Conservation (phyloP, 495 filamentous ascomycete genomes). For the Neurospora pannonica region DNA sequence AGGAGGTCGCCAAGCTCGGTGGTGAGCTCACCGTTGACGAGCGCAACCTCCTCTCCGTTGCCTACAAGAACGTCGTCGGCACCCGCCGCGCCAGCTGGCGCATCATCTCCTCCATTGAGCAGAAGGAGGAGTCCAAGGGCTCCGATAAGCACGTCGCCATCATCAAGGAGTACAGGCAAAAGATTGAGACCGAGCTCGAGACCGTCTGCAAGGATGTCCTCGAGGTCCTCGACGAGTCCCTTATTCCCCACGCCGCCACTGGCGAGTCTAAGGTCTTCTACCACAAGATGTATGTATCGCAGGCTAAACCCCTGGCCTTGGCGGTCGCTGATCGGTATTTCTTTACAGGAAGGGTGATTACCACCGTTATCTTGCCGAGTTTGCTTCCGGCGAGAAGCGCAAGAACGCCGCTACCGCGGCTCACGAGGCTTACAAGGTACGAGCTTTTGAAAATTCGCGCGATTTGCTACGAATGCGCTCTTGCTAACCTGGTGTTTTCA, state of each 20-base stretch:
- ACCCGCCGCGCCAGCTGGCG: constrained; percentile 98
- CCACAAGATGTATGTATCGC: constrained; percentile 90
- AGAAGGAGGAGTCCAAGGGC: constrained; percentile 99
- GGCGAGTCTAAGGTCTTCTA: constrained; percentile 99
- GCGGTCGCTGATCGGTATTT: neutral
- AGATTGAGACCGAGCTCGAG: constrained; percentile 97
- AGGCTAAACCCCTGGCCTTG: neutral
- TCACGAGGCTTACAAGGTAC: constrained; percentile 98
- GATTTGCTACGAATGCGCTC: neutral
- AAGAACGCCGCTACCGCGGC: constrained; percentile 93
- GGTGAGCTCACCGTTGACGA: constrained; percentile 96
- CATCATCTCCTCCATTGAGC: constrained; percentile 99
- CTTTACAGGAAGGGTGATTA: constrained; percentile 94
- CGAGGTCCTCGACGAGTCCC: constrained; percentile 84
- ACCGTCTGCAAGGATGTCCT: constrained; percentile 98
- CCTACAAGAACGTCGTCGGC: constrained; percentile 99
- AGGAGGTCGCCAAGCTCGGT: constrained; percentile 99
- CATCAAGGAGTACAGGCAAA: constrained; percentile 96
- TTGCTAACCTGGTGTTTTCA: constrained; percentile 2
- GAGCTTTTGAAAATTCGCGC: neutral
- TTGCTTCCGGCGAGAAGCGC: constrained; percentile 97
- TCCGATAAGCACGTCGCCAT: constrained; percentile 92
- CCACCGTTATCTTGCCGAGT: constrained; percentile 98
- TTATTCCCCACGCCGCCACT: constrained; percentile 96
- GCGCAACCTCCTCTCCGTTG: constrained; percentile 96